Conservation (phyloP, 2,329 filamentous ascomycete genomes). For the Pestalotiopsis sp. region DNA sequence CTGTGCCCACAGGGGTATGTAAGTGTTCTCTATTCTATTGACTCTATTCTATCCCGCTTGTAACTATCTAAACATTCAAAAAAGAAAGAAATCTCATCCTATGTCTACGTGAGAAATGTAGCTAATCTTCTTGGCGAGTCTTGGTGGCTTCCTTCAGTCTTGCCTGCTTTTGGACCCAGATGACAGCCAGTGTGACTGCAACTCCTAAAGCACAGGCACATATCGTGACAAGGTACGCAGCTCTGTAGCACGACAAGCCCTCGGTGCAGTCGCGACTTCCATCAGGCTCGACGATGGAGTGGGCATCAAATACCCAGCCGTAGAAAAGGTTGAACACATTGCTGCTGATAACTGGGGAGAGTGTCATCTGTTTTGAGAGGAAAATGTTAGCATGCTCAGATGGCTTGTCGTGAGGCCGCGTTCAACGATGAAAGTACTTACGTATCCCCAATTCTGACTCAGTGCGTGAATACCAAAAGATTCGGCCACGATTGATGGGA, state of each 20-base stretch:
- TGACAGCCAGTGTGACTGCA: slow-evolving; percentile 70
- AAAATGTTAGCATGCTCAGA: slow-evolving; percentile 38
- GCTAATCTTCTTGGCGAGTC: slow-evolving; percentile 37
- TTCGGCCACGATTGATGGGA: slow-evolving; percentile 86
- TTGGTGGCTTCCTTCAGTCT: slow-evolving; percentile 41
- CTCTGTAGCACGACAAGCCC: slow-evolving; percentile 78
- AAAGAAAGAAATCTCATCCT: neutral
- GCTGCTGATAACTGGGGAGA: slow-evolving; percentile 83
- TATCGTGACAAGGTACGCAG: slow-evolving; percentile 81
- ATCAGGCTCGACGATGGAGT: slow-evolving; percentile 68
- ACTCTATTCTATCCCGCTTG: neutral
- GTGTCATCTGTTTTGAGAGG: slow-evolving; percentile 64
- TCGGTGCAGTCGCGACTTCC: slow-evolving; percentile 77
- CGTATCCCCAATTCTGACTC: slow-evolving; percentile 85
- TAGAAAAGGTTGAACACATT: slow-evolving; percentile 95
- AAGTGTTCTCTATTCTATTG: neutral
- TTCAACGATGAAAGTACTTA: neutral
- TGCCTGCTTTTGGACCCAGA: slow-evolving; percentile 57
- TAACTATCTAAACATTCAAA: neutral
- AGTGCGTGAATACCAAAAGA: slow-evolving; percentile 88
- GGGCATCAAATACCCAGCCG: slow-evolving; percentile 78
- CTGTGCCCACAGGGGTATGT: neutral
- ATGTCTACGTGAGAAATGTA: neutral
- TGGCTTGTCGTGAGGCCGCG: neutral
- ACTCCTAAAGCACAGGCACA: slow-evolving; percentile 71